Evolutionary conservation across 306 rosid genomes (phyloP), one percentile per base, ranked within the genome.

Genomic region (Elaeagnus macrophylla): DNA sequence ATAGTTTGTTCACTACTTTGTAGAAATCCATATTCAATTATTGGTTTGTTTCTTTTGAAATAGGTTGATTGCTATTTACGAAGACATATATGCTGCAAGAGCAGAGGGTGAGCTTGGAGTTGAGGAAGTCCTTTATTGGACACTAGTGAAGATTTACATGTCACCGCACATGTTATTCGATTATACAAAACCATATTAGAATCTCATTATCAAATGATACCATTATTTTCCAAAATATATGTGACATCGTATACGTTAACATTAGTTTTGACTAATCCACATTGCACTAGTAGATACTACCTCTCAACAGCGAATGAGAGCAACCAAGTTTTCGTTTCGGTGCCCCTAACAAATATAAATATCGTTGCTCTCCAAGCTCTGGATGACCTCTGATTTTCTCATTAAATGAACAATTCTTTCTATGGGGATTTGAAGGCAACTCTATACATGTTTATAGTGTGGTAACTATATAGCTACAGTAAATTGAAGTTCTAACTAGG

Each of bases 91-190:
- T 72, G 93, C 96, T 39, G 96, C 99, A 59, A 84, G 99, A 76
- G 99, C 99, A 9, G 99, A 93, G 70, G 99, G 96, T 50, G 96
- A 87, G 75, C 99, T 93, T 73, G 99, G 78, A 73, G 74, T 87
- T 59, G 99, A 93, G 73, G 99, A 93, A 75, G 89, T 87, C 42
- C 84, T 93, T 13, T 93, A 87, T 76, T 87, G 99, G 99, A 93
- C 96, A 1, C 80, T 93, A 3, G 99, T 93, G 77, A 93, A 93
- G 70, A 84, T 93, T 64, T 93, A 93, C 73, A 64, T 96, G 75
- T 93, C 99, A 17, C 96, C 99, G 0, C 99, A 93, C 73, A 82
- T 93, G 99, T 78, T 93, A 67, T 89, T 93, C 25, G 99, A 93
- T 69, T 93, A 87, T 81, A 87, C 99, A 12, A 82, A 87, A 58